phyloP scores from a whole-genome alignment of 139 green algal species.

The Tetraselmis chui region DNA sequence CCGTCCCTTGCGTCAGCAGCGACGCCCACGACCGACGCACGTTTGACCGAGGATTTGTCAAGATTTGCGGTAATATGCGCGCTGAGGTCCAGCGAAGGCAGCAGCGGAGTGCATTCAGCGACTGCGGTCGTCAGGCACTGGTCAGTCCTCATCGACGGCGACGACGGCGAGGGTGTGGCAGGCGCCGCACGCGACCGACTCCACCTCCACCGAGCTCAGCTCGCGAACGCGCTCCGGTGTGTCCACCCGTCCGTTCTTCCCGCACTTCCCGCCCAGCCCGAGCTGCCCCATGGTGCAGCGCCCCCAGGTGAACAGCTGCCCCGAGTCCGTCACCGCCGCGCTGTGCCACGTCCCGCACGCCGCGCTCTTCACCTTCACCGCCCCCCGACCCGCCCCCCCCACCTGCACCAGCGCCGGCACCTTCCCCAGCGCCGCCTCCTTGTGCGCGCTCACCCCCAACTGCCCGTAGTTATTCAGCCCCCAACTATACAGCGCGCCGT shows the following conservation, averaged over 20 bases:
- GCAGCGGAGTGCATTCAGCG: no score
- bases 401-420: neutral
- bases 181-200: neutral
- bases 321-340: conserved; percentile 13
- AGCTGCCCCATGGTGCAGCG: conserved; percentile 4
- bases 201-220: neutral
- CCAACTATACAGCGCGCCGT: conserved; percentile 18
- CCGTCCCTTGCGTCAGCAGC: no score
- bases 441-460: conserved; percentile 1
- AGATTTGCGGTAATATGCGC: no score
- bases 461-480: conserved; percentile 20
- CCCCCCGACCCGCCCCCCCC: no score
- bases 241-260: neutral
- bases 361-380: neutral
- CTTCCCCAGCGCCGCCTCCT: neutral
- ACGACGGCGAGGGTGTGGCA: neutral
- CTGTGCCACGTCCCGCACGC: conserved; percentile 8
- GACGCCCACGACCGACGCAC: no score
- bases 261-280: neutral
- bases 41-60: no score
- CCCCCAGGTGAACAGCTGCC: conserved; percentile 9
- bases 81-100: no score
- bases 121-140: no score
- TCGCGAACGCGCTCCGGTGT: neutral
- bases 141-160: neutral